Base-by-base conservation (phyloP, 768 basidiomycete species). In the Mrakia blollopis region DNA sequence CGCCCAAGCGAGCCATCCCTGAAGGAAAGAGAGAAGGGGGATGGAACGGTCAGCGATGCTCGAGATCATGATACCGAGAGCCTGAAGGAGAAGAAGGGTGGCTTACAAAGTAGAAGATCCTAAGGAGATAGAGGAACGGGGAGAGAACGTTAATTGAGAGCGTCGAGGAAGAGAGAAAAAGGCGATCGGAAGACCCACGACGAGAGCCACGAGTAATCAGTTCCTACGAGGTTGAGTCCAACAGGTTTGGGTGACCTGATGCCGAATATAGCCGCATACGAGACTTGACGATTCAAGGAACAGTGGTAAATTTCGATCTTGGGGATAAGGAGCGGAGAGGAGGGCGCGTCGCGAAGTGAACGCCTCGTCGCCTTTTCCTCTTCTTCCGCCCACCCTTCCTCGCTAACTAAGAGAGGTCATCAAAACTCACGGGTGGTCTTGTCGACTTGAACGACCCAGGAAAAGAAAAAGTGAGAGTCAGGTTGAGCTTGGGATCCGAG, bases 81-180 rank as follows among this genome's bases (percentile, higher is more conserved):
- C n/a, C 1, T 2, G 2, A 13, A 28, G 1, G 25, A 57, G n/a
- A 3, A 8, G 2, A 83, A 4, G 79, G 82, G 6, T 85, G 73
- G 85, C 85, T 86, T 21, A 85, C 82, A 78, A 82, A 85, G 80
- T 85, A 85, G 79, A 85, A 85, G 71, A 85, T 79, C 16, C 37
- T 57, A 35, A 4, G 14, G 1, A 5, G 35, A 35, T 32, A 32
- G 6, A n/a, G 3, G n/a, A 57, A 54, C n/a, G n/a, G 50, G 23
- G 18, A 23, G 50, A 28, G 5, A 18, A 57, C 5, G 57, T 8
- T 57, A 25, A 57, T 25, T 23, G 18, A 23, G n/a, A n/a, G 10
- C 16, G 10, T 44, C n/a, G 25, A 21, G 14, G 8, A 52, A 0
- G n/a, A 72, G 28, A 35, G 70, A 72, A 2, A 1, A 9, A 21